Evolutionary conservation across 2,329 filamentous ascomycete species (phyloP), one percentile per base, ranked within the genome.

Genomic region (Hypomyces perniciosus): DNA sequence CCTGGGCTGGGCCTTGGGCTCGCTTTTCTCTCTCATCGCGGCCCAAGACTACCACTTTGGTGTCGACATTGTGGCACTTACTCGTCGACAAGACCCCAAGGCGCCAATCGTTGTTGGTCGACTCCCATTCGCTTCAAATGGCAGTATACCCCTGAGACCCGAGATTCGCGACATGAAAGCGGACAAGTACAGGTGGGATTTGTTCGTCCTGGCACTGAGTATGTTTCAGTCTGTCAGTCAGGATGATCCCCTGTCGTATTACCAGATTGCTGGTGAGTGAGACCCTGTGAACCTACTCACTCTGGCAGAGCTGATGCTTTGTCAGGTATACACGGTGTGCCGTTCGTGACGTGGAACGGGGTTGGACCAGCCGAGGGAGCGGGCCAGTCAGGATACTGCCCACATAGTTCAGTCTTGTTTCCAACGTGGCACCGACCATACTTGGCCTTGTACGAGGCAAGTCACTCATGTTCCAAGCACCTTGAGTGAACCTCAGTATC

Each of bases 401-500:
- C 81, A 10, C 90, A 95, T 67, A 79, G 76, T 27, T 87, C 86
- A 1, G 81, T 85, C 38, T 71, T 93, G 12, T 93, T 95, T 64
- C 81, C 85, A 37, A 78, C 84, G 37, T 95, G 90, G 90, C 90
- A 95, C 73, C 80, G 90, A 45, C 86, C 88, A 1, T 95, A 92
- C 66, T 72, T 93, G 52, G 77, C 75, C 30, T 65, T 82, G 46
- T 80, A 79, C 51, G 79, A 83, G 72, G 79, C 78, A 54, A 52
- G 62, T 35, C 2, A 6, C 29, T 8, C 2, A 29, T 26, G 20
- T 10, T 8, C 3, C 20, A 30, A 9, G 13, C 9, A 9, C 8
- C 20, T 9, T 12, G 31, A 31, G 10, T 28, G 8, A 8, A 12
- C 2, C 20, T 30, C 6, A 6, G 4, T 4, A 20, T n/a, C 3